Base-by-base conservation (phyloP, 2,329 filamentous ascomycete genomes). In the Fusarium sororula region DNA sequence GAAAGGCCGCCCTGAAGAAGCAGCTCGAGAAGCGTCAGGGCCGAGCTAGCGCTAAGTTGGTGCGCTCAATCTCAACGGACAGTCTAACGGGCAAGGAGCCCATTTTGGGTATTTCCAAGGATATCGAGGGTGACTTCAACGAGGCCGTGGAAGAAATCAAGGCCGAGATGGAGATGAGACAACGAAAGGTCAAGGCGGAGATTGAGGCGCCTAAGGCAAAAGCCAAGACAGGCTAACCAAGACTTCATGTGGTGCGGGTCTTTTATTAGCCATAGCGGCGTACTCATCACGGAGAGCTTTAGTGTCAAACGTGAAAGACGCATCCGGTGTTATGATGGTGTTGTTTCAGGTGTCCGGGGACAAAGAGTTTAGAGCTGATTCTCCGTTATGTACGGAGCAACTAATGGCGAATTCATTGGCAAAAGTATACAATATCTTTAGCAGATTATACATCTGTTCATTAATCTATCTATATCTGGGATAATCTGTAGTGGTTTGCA, bases 111-210 rank as follows among this genome's bases (percentile, higher is more conserved):
- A 86, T 98, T 42, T 92, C 94, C 2, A 90, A 90, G 72, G 95
- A 98, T 80, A 91, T 91, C 0, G 90, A 91, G 61, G 85, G 86
- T 35, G 94, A 97, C 76, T 87, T 97, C 55, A 91, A 93, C 66
- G 94, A 96, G 78, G 93, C 93, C 35, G 88, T 97, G 15, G 86
- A 88, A 42, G 94, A 97, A 84, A 87, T 97, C 59, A 90, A 87
- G 78, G 86, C 85, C 10, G 94, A 97, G 82, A 89, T 97, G 39
- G 91, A 93, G 79, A 87, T 76, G 18, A 75, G 73, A 18, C 78
- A 79, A 85, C 70, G 77, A 75, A 78, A 70, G 41, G 58, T 48
- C 42, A 63, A 47, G 78, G 86, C 84, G 9, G 94, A 97, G 81
- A 88, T 97, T 37, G 91, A 93, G 77, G 88, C 73, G 24, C 73